These are phyloP conservation scores for Diaporthe vexans DNA, from an alignment of 2,329 filamentous ascomycete species.

Conservation along the genomic window DNA sequence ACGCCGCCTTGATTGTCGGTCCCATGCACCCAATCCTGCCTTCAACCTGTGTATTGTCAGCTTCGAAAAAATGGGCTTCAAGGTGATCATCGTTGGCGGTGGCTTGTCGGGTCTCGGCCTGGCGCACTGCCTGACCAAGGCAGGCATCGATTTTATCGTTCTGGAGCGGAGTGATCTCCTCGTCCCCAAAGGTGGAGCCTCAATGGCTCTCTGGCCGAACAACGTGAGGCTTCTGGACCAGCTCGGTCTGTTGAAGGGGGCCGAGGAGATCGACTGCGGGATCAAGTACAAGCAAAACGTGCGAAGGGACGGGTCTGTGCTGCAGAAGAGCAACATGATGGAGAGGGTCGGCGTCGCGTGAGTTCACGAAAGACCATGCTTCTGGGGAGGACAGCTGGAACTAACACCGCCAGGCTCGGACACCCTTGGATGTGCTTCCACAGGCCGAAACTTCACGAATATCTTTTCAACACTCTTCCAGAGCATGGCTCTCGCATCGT, in stretches of 20 bases:
- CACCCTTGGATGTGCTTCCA: conserved; percentile 46
- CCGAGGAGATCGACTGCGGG: conserved; percentile 37
- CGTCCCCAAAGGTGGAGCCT: conserved; percentile 44
- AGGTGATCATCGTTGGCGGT: conserved; percentile 50
- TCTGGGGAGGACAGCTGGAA: neutral
- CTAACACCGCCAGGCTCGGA: conserved; percentile 43
- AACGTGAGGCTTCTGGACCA: conserved; percentile 48
- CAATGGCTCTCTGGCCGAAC: conserved; percentile 47
- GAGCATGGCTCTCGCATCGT: conserved; percentile 41
- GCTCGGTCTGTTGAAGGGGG: conserved; percentile 46
- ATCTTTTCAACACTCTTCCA: conserved; percentile 45
- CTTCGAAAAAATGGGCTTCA: conserved; percentile 39
- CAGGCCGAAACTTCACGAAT: conserved; percentile 42
- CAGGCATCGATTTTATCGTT: conserved; percentile 50
- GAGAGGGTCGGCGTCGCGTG: conserved; percentile 41
- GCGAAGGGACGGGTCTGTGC: conserved; percentile 42
- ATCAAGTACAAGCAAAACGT: conserved; percentile 43
- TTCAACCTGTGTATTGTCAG: neutral
- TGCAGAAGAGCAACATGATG: conserved; percentile 43
- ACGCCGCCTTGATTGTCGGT: neutral
- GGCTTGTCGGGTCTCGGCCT: conserved; percentile 49
- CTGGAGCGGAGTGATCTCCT: conserved; percentile 47
- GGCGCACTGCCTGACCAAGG: conserved; percentile 49
- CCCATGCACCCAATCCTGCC: neutral
- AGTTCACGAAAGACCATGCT: neutral